phyloP scores from a whole-genome alignment of 1,139 yeast genomes.

The Saccharomyces pastorianus region DNA sequence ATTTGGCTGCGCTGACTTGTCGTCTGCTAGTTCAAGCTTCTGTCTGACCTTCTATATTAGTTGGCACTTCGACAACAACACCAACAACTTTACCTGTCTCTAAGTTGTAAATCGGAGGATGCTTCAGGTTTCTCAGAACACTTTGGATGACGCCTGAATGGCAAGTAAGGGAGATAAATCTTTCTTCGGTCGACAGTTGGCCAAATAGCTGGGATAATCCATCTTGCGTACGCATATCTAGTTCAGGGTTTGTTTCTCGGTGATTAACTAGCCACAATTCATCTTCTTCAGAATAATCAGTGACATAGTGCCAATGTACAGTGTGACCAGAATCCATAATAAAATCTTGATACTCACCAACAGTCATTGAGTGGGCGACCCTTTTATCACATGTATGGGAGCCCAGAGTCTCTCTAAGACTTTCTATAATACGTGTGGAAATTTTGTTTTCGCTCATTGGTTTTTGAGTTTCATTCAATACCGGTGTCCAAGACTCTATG shows the following conservation, averaged over 20 bases:
- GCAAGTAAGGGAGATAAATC: slow-evolving; percentile 44
- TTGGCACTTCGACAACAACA: slow-evolving; percentile 39
- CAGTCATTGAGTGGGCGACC: slow-evolving; percentile 18
- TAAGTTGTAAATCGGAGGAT: slow-evolving; percentile 43
- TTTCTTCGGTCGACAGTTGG: slow-evolving; percentile 29
- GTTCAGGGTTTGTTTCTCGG: slow-evolving; percentile 43
- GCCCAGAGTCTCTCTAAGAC: slow-evolving; percentile 61
- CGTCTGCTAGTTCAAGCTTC: no score
- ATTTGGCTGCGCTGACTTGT: no score
- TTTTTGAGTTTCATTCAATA: slow-evolving; percentile 18
- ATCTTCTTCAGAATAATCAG: slow-evolving; percentile 43
- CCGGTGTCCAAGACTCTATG: slow-evolving; percentile 49
- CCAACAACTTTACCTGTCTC: slow-evolving; percentile 60
- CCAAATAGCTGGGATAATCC: slow-evolving; percentile 34
- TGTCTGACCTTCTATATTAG: not conserved
- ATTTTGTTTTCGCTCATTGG: slow-evolving; percentile 23
- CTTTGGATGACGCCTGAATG: slow-evolving; percentile 57
- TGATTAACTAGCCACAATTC: slow-evolving; percentile 35
- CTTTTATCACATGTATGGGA: slow-evolving; percentile 64
- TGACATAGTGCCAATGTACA: slow-evolving; percentile 38
- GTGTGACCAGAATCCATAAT: slow-evolving; percentile 11
- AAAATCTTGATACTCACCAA: slow-evolving; percentile 17
- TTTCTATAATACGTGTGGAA: slow-evolving; percentile 34
- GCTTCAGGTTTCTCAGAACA: slow-evolving; percentile 44
- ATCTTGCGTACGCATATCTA: slow-evolving; percentile 41